These are phyloP conservation scores for Sanghuangporus weigelae DNA, from an alignment of 1,284 basidiomycete genomes.

Conservation along the genomic window DNA sequence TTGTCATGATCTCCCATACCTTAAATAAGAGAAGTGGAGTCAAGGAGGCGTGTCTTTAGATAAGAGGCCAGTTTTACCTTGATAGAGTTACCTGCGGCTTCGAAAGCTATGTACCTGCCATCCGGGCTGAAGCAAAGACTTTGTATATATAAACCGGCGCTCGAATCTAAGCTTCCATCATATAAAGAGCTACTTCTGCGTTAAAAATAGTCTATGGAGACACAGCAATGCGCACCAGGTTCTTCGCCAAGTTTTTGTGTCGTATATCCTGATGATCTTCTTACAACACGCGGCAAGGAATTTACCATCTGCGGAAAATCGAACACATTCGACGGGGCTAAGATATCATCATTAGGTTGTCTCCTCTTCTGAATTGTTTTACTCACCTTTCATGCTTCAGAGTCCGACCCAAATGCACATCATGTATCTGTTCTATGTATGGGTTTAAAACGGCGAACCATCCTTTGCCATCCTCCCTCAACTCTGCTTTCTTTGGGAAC, in stretches of 20 bases:
- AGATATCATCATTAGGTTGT: not conserved
- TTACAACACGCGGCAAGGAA: slow-evolving; percentile 77
- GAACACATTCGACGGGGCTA: slow-evolving; percentile 77
- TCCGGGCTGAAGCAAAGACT: slow-evolving; percentile 84
- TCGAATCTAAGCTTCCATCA: slow-evolving; percentile 60
- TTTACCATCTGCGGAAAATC: slow-evolving; percentile 76
- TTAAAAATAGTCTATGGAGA: not conserved
- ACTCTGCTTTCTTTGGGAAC: too few relatives aligned
- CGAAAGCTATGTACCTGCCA: slow-evolving; percentile 75
- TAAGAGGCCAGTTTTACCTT: slow-evolving; percentile 46
- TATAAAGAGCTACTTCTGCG: slow-evolving; percentile 49
- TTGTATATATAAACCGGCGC: slow-evolving; percentile 76
- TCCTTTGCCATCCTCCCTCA: not conserved
- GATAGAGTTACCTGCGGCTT: slow-evolving; percentile 79
- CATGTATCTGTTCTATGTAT: slow-evolving; percentile 62
- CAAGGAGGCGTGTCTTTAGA: not conserved
- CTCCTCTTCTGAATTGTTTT: not conserved
- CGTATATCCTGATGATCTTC: slow-evolving; percentile 70
- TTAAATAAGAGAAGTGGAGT: slow-evolving; percentile 24
- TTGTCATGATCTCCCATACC: slow-evolving; percentile 85
- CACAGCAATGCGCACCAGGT: slow-evolving; percentile 38
- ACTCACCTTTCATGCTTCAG: slow-evolving; percentile 87
- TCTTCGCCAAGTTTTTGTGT: slow-evolving; percentile 64
- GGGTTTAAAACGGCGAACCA: too few relatives aligned
- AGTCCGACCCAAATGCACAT: slow-evolving; percentile 85